Base-by-base conservation (phyloP, 164 flowering plant genomes). In the Magnolia kwangsiensis region DNA sequence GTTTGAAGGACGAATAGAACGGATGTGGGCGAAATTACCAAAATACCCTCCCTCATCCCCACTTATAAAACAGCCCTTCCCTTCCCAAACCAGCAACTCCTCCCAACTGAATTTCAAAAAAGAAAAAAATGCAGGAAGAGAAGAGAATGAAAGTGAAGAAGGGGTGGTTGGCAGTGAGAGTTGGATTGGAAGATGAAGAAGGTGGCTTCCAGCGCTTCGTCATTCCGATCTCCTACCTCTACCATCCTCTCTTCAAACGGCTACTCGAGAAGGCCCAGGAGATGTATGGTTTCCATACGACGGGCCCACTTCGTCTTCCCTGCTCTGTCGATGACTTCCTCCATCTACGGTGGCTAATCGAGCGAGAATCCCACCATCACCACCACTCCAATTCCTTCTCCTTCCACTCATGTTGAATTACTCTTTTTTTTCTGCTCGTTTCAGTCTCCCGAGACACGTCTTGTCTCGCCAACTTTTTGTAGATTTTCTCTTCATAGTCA, bases 301-400 rank as follows among this genome's bases (percentile, higher is more conserved):
- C 79, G 0, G 94, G 94, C 10, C 91, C 90, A 1, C 78, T 90
- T 1, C 74, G 80, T 79, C 84, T 90, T 7, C 94, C 91, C 0
- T 89, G 91, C 74, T 89, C 90, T 1, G 86, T 85, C 67, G 90
- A 88, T 29, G 91, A 90, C 74, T 90, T 90, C 63, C 88, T 86
- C 63, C 87, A 84, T 76, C 78, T 90, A 0, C 82, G 84, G 69
- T 84, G 91, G 90, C 84, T 76, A 73, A 85, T 88, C 8, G 91
- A 89, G 80, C 76, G 76, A 68, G 93, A 83, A 67, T 20, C 64
- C 45, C 65, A 29, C 20, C 66, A 58, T 19, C 74, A 72, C 64
- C 65, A 58, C 65, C 74, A 72, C 74, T 61, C 59, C 23, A 58
- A 72, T 27, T 51, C 74, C 65, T 72, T 72, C 74, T 27, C 74